Evolutionary conservation across 352 stramenopile species (phyloP), one percentile per base, ranked within the genome.

Genomic region (Phytophthora melonis): DNA sequence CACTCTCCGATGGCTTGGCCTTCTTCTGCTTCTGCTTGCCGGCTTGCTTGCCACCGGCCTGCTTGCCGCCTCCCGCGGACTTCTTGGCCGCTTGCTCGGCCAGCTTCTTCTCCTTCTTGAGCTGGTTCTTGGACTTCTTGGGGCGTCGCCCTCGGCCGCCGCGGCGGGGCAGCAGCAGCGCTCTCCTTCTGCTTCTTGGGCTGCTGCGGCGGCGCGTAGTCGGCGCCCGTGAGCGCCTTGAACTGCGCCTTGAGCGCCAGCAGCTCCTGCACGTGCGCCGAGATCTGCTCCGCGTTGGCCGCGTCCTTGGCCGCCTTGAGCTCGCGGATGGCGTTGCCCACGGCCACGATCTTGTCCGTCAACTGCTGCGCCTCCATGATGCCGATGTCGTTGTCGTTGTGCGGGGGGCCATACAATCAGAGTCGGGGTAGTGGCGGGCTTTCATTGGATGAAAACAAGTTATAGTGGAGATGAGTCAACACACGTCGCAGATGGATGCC

Each of bases 101-200:
- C 23, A 93, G 64, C 64, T 96, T 96, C 79, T 95, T 96, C 71
- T 96, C 87, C 74, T 96, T 95, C 74, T 96, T 96, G 23, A 96
- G 69, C 75, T 95, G 88, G 63, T 77, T 96, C 84, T 96, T 96
- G 58, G 88, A 94, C 70, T 93, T 95, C 47, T 67, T 79, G 34
- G 56, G 50, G 19, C 54, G 16, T 74, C 74, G 8, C 72, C 79
- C 2, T 74, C 74, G 7, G 60, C 74, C 1, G 56, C 54, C 23
- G 23, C 23, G 23, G 23, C 23, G n/a, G 43, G 39, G 1, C 72
- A 14, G 53, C 57, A 25, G 63, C 6, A 10, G 63, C 19, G 8
- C 63, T 67, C 69, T 82, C 72, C 74, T 79, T 78, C 30, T 77
- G 66, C 63, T 86, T 77, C 68, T 83, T 86, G 64, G 82, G 53